Evolutionary conservation across 169 alveolate genomes (phyloP), one percentile per base, ranked within the genome.

Genomic region (Plasmodium inui): DNA sequence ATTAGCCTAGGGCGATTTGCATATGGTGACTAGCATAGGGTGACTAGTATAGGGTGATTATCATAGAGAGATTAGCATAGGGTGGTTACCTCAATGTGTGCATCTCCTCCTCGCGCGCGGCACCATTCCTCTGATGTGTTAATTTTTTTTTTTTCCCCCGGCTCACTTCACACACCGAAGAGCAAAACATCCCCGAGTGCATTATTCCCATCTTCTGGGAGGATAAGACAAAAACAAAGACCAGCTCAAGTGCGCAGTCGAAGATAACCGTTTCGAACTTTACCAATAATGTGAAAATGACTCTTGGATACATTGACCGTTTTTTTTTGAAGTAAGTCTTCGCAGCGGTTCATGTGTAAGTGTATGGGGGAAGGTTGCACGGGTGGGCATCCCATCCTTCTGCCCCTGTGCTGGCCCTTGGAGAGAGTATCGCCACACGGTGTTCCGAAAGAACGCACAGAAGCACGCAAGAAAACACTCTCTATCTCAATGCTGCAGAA

Each of bases 201-300:
- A 74, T 85, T n/a, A 74, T 85, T 17, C 93, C 93, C 3, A 73
- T 85, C 17, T 85, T 85, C 73, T 85, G 93, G 93, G 93, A 85
- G 44, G 71, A 41, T 1, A 85, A 76, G 46, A 44, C 44, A 28
- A 72, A 85, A 72, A 74, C 22, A 6, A 85, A 74, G 22, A 28
- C 30, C n/a, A 85, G 53, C 67, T 19, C 67, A 12, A 74, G 34
- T 85, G 55, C 34, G 17, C 84, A 85, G 32, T 46, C 81, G 10
- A 85, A 74, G 79, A 30, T 74, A 50, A 50, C 86, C 8, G 46
- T 85, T 74, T 85, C 93, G 7, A 85, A 1, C 14, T 85, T 85
- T 53, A 28, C 79, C 22, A 85, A 28, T 37, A 85, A 53, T 37
- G 80, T 85, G 61, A 46, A 85, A 50, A 70, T 85, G 34, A n/a